Percentiles rank a stretch among this genome's conserved stretches.
Evolutionary conservation across 768 basidiomycete genomes (phyloP).

Genomic region (Xerocomellus dryophilus): DNA sequence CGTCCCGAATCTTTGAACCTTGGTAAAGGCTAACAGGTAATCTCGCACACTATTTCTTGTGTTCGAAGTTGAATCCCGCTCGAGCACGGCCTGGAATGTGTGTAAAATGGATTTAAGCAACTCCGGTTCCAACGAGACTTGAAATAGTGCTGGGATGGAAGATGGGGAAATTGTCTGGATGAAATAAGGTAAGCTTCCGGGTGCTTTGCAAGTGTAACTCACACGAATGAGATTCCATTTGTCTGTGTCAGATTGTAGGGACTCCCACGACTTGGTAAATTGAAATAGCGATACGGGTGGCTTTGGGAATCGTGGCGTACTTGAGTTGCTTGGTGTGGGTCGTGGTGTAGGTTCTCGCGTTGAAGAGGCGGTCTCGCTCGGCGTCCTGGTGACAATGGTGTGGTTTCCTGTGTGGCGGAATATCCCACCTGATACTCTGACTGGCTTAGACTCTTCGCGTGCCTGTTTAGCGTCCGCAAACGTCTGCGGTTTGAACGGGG

Average conservation of each 20-base stretch:
- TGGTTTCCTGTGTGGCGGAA: constrained; percentile 63
- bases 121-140: constrained; percentile 65
- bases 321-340: constrained; percentile 1
- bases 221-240: constrained; percentile 63
- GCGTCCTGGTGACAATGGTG: constrained; percentile 48
- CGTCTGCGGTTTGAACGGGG: constrained; percentile 29
- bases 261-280: constrained; percentile 60
- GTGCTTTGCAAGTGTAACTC: constrained; percentile 23
- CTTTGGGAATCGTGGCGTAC: constrained; percentile 16
- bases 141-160: constrained; percentile 59
- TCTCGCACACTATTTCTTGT: constrained; percentile 31
- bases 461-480: constrained; percentile 60
- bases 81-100: constrained; percentile 41
- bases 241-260: constrained; percentile 37
- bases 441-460: constrained; percentile 44
- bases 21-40: constrained; percentile 53
- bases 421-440: constrained; percentile 65
- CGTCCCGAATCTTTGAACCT: constrained; percentile 60
- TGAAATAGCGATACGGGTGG: constrained; percentile 53
- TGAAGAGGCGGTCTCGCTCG: constrained; percentile 8
- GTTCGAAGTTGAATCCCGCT: constrained; percentile 11
- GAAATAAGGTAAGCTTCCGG: not conserved
- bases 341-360: constrained; percentile 1
- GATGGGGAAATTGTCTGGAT: constrained; percentile 53
- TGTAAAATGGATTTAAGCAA: constrained; percentile 57